phyloP scores from a whole-genome alignment of 495 filamentous ascomycete genomes.

The Aspergillus homomorphus region DNA sequence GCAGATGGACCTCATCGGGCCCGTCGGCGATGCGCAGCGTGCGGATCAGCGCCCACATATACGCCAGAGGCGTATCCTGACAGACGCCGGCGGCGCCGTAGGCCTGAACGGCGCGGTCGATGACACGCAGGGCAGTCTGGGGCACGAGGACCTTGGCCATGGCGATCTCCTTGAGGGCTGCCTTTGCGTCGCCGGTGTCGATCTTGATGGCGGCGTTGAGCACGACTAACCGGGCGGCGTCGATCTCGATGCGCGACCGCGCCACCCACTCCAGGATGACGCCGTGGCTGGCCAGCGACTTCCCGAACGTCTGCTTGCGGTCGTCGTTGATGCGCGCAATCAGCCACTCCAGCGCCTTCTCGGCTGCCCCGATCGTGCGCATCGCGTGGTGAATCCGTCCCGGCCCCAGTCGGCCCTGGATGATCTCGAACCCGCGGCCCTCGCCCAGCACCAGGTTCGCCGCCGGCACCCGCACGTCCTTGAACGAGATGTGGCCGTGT shows the following conservation, averaged over 20 bases:
- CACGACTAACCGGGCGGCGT: slow-evolving; percentile 79
- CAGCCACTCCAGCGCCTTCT: slow-evolving; percentile 84
- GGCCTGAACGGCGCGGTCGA: slow-evolving; percentile 83
- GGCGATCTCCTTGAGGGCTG: slow-evolving; percentile 78
- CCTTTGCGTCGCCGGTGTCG: slow-evolving; percentile 75
- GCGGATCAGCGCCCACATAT: slow-evolving; percentile 79
- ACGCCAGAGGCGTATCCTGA: slow-evolving; percentile 86
- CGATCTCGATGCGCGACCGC: slow-evolving; percentile 84
- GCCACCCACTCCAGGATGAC: slow-evolving; percentile 94
- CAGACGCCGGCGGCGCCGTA: slow-evolving; percentile 83
- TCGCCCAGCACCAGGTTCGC: slow-evolving; percentile 81
- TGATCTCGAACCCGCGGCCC: slow-evolving; percentile 94
- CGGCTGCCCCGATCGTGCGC: slow-evolving; percentile 83
- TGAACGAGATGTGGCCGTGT: slow-evolving; percentile 84
- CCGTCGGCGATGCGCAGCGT: slow-evolving; percentile 86
- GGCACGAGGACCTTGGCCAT: slow-evolving; percentile 85
- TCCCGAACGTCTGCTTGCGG: slow-evolving; percentile 79
- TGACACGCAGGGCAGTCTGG: slow-evolving; percentile 69
- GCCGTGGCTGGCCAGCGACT: slow-evolving; percentile 74
- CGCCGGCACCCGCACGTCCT: slow-evolving; percentile 76
- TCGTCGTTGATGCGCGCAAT: slow-evolving; percentile 87
- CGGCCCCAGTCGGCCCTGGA: slow-evolving; percentile 87
- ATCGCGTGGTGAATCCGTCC: slow-evolving; percentile 94
- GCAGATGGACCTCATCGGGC: slow-evolving; percentile 90
- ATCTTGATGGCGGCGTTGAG: slow-evolving; percentile 90